phyloP scores from a whole-genome alignment of 441 rosid genomes.

The Erysimum pusillum region DNA sequence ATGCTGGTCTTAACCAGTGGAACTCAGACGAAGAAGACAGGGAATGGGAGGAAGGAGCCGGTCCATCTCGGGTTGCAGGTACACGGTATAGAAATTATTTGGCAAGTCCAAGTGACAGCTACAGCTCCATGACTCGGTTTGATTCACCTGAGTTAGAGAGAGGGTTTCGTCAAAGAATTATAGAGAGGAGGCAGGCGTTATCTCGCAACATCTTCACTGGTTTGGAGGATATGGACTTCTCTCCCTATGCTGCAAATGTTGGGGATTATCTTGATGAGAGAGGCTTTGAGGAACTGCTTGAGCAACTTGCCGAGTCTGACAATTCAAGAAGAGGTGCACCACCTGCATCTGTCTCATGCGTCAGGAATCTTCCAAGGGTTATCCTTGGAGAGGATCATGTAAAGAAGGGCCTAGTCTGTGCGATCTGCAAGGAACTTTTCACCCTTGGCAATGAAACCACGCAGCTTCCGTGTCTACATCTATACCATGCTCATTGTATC shows the following conservation, averaged over 20 bases:
- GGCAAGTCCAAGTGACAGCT: slow-evolving; percentile 61
- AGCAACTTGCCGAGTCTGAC: slow-evolving; percentile 78
- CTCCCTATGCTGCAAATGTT: slow-evolving; percentile 54
- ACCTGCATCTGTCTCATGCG: slow-evolving; percentile 74
- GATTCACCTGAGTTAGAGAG: slow-evolving; percentile 58
- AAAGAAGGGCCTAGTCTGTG: slow-evolving; percentile 69
- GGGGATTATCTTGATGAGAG: slow-evolving; percentile 73
- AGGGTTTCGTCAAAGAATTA: slow-evolving; percentile 50
- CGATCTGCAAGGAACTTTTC: slow-evolving; percentile 87
- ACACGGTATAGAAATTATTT: slow-evolving; percentile 46
- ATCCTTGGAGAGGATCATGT: slow-evolving; percentile 58
- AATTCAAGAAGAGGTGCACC: slow-evolving; percentile 90
- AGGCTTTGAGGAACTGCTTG: slow-evolving; percentile 79
- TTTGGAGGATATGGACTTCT: slow-evolving; percentile 55
- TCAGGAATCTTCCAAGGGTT: slow-evolving; percentile 69
- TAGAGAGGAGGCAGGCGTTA: slow-evolving; percentile 55
- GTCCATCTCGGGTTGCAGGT: slow-evolving; percentile 47
- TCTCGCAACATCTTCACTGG: slow-evolving; percentile 50
- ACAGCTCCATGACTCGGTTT: slow-evolving; percentile 48
- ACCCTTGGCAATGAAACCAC: slow-evolving; percentile 62
- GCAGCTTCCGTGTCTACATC: slow-evolving; percentile 88
- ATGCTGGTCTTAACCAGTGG: slow-evolving; percentile 84
- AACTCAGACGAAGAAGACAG: slow-evolving; percentile 69
- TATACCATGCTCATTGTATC: slow-evolving; percentile 84
- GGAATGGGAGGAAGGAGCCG: slow-evolving; percentile 65